Conservation (phyloP, 2,329 filamentous ascomycete genomes). For the Falciphora oryzae region DNA sequence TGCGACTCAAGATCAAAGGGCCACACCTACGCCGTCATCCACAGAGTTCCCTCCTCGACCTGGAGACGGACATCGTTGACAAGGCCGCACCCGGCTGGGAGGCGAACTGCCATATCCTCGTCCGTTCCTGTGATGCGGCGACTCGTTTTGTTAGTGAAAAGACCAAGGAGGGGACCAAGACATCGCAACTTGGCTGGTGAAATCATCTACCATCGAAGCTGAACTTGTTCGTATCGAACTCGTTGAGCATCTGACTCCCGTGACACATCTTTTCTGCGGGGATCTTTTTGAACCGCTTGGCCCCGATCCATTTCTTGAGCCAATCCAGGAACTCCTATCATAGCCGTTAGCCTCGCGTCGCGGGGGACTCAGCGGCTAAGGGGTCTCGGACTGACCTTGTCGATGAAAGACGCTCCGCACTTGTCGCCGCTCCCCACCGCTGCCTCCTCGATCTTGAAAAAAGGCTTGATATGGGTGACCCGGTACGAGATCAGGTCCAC, state of each 20-base stretch:
- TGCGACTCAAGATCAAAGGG: too few species aligned
- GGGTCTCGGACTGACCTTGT: too few species aligned
- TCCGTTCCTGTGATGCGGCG: slow-evolving; percentile 6
- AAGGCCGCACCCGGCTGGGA: slow-evolving; percentile 11
- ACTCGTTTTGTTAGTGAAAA: too few species aligned
- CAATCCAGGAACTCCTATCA: slow-evolving; percentile 14
- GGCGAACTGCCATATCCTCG: slow-evolving; percentile 11
- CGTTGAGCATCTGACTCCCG: slow-evolving; percentile 13
- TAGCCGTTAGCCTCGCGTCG: too few species aligned
- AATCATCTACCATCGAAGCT: slow-evolving; percentile 9
- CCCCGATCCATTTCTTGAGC: slow-evolving; percentile 14
- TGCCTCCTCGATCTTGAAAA: slow-evolving; percentile 10
- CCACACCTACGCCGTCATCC: slow-evolving; percentile 3
- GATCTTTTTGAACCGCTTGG: slow-evolving; percentile 11
- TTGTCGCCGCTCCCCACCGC: slow-evolving; percentile 13
- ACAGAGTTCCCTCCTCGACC: slow-evolving; percentile 10
- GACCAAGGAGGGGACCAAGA: too few species aligned
- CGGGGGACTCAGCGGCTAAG: too few species aligned
- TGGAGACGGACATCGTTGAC: slow-evolving; percentile 11
- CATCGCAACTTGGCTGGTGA: too few species aligned
- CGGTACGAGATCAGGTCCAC: slow-evolving; percentile 47
- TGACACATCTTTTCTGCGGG: slow-evolving; percentile 8
- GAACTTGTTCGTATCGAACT: slow-evolving; percentile 11
- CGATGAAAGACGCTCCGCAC: slow-evolving; percentile 14
- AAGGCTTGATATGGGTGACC: slow-evolving; percentile 35